Evolutionary conservation across 768 basidiomycete species (phyloP), one percentile per base, ranked within the genome.

Genomic region (Collybiopsis confluens): DNA sequence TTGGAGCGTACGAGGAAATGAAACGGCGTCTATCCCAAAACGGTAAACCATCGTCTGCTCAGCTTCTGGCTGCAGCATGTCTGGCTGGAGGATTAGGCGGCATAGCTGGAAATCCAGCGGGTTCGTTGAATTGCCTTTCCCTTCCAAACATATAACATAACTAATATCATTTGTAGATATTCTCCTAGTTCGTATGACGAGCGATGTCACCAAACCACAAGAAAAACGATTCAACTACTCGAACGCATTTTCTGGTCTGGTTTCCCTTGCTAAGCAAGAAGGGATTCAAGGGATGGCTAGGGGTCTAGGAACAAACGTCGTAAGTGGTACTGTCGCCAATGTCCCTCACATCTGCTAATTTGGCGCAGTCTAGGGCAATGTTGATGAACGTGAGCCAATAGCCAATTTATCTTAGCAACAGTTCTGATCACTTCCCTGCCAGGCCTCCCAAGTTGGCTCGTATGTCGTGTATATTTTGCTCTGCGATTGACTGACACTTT

Each of bases 381-480:
- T 68, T 90, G 23, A 89, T 90, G 88, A 90, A 89, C 65, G 87
- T 88, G 65, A 63, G 83, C 68, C 15, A 54, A 49, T 63, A 45
- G 57, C 38, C 56, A 51, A 42, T 53, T 26, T 37, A 42, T 16
- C 45, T 56, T 15, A 40, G 44, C 20, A 16, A 20, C 20, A 41
- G 28, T 28, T 18, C 43, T 44, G 3, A 53, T 16, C 42, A 36
- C 16, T 45, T 18, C 3, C 30, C 26, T 38, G 16, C 26, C 37
- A 90, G 88, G 79, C 78, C 28, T 90, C 89, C 20, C 89, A 91
- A 79, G 85, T 90, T 43, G 86, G 83, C 71, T 90, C 89, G 89
- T 90, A 67, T 73, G 89, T 77, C 23, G 33, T 49, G 53, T 44
- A 28, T 30, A 15, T 44, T 54, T 23, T 36, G 23, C 47, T 45